Evolutionary conservation across 2,329 filamentous ascomycete species (phyloP), one percentile per base, ranked within the genome.

Genomic region (Ophiostoma piceae): DNA sequence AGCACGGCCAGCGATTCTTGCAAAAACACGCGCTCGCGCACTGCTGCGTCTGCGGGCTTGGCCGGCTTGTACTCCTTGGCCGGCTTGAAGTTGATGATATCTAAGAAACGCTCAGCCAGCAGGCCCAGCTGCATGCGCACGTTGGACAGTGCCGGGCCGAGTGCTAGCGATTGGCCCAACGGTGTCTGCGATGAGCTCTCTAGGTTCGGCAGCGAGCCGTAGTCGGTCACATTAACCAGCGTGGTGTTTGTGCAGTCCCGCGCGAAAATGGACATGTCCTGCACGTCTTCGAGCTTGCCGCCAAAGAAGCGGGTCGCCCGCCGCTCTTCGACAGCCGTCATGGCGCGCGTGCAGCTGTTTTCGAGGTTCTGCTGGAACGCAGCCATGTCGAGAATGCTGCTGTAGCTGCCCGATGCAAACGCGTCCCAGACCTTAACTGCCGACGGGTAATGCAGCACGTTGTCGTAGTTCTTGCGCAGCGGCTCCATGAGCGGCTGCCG

Each of bases 241-340:
- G 75, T 66, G 0, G 77, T 78, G 3, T 79, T 76, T 22, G 43
- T 68, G 32, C n/a, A 35, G 4, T 51, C 26, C 14, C 22, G n/a
- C 1, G 39, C 41, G 29, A 54, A 67, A 11, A 43, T 19, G 5
- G 78, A 74, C 60, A 84, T 79, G 2, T 81, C 79, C 0, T 82
- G 78, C 1, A 84, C 76, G 2, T 81, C 78, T 0, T 80, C 79
- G 1, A 78, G 74, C 37, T 79, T 79, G 2, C 79, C 78, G 0
- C 81, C 80, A 4, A 82, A 77, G 2, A 82, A 75, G 35, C 85
- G 78, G 11, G 79, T 77, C 0, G 82, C 82, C 43, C 84, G 80
- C 3, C 81, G 77, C 70, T 84, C 82, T 73, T 88, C 86, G 0
- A 86, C 77, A 0, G 84, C 75, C 11, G 84, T 81, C 80, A 87